Conservation (phyloP, 352 stramenopile genomes). For the Aphanomyces astaci region DNA sequence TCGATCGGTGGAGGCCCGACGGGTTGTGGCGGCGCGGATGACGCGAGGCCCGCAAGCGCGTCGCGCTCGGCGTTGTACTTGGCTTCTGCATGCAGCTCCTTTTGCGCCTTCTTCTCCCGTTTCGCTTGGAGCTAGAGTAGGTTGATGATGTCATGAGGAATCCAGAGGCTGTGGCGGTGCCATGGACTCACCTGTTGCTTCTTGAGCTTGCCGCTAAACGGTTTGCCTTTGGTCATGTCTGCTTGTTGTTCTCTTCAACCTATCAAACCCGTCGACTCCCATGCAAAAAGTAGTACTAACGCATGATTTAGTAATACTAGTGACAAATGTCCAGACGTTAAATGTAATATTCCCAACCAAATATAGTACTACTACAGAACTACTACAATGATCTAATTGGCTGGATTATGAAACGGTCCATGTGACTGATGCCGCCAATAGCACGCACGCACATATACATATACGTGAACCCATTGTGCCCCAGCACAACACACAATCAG, state of each 20-base stretch:
- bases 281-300: not conserved
- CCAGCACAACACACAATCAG: too few relatives aligned
- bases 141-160: not conserved
- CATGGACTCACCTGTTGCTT: constrained; percentile 58
- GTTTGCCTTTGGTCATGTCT: constrained; percentile 55
- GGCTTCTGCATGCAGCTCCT: constrained; percentile 15
- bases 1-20: not conserved
- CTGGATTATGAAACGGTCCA: too few relatives aligned
- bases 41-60: constrained; percentile 25
- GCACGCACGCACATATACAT: too few relatives aligned
- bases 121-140: constrained; percentile 56
- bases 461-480: too few relatives aligned
- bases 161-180: not conserved
- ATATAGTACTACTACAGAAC: too few relatives aligned
- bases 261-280: not conserved
- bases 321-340: too few relatives aligned
- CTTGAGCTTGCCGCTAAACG: constrained; percentile 83
- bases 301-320: not conserved
- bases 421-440: too few relatives aligned
- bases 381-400: too few relatives aligned
- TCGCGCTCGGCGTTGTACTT: constrained; percentile 25
- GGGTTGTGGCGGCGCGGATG: not conserved
- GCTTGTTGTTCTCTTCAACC: not conserved
- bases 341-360: too few relatives aligned
- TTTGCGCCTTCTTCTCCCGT: constrained; percentile 47